Percentiles rank a stretch among this genome's conserved stretches.
phyloP scores from a whole-genome alignment of 805 yeast genomes.

The Tetrapisispora arboricola region DNA sequence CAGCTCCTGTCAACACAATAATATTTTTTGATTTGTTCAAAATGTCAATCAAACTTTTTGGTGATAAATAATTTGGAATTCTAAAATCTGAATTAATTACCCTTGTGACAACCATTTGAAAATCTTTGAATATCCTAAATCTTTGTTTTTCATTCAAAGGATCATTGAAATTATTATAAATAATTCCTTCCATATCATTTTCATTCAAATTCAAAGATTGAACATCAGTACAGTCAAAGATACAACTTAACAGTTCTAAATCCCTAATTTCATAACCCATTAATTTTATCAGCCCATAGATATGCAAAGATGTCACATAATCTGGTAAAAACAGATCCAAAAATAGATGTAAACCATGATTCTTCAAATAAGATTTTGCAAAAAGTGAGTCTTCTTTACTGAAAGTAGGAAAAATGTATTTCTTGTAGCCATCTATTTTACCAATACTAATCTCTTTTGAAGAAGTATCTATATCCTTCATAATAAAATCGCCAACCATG shows the following conservation, averaged over 20 bases:
- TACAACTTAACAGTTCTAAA: conserved; percentile 26
- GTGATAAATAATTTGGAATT: conserved; percentile 41
- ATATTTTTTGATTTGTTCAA: conserved; percentile 49
- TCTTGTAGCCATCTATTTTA: conserved; percentile 18
- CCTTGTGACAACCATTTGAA: conserved; percentile 56
- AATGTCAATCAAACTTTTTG: conserved; percentile 48
- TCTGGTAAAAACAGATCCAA: conserved; percentile 52
- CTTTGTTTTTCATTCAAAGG: conserved; percentile 37
- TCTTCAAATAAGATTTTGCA: conserved; percentile 46
- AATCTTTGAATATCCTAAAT: conserved; percentile 37
- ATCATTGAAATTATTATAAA: conserved; percentile 22
- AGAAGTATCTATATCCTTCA: not conserved
- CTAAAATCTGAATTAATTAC: conserved; percentile 49
- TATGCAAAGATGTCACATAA: conserved; percentile 47
- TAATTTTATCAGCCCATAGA: conserved; percentile 45
- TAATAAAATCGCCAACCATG: not conserved
- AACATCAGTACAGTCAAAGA: conserved; percentile 19
- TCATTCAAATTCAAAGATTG: conserved; percentile 4
- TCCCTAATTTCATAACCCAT: conserved; percentile 48
- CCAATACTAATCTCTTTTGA: conserved; percentile 20
- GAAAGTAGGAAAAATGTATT: conserved; percentile 29
- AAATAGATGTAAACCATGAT: conserved; percentile 50
- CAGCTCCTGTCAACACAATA: conserved; percentile 83
- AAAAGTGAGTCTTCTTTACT: conserved; percentile 36
- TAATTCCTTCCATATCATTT: conserved; percentile 10